Evolutionary conservation across 805 yeast species (phyloP).

Genomic region (Starmerella sp.): DNA sequence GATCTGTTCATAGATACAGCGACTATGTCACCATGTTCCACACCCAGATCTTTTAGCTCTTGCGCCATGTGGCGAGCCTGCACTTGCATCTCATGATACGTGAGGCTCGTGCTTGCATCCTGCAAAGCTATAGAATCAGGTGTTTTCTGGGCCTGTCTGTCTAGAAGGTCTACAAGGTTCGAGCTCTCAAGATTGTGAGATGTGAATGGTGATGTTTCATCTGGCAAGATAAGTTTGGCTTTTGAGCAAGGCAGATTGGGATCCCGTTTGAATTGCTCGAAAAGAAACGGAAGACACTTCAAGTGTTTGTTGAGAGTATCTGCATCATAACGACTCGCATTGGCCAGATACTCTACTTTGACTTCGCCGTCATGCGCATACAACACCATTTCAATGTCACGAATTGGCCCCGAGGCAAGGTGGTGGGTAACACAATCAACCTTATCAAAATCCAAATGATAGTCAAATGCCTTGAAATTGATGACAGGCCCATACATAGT

Average conservation of each 20-base stretch:
- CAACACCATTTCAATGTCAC: slow-evolving; percentile 14
- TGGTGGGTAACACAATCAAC: slow-evolving; percentile 10
- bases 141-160: not conserved
- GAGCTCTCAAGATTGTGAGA: not conserved
- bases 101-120: not conserved
- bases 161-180: not conserved
- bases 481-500: slow-evolving; percentile 13
- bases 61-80: not conserved
- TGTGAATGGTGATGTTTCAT: not conserved
- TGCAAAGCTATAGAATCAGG: slow-evolving; percentile 6
- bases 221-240: not conserved
- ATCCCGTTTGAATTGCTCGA: slow-evolving; percentile 2
- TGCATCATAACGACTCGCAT: slow-evolving; percentile 8
- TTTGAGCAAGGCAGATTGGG: not conserved
- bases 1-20: slow-evolving; percentile 11
- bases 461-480: slow-evolving; percentile 16
- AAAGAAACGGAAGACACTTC: slow-evolving; percentile 2
- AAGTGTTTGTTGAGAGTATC: slow-evolving; percentile 4
- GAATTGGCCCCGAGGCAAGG: slow-evolving; percentile 16
- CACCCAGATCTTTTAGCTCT: not conserved
- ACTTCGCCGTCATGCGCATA: not conserved
- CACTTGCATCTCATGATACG: slow-evolving; percentile 4
- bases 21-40: slow-evolving; percentile 10
- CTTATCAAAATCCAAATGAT: slow-evolving; percentile 9
- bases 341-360: slow-evolving; percentile 14